Evolutionary conservation across 108 stramenopile genomes (phyloP).

Genomic region (Bacterosira constricta): DNA sequence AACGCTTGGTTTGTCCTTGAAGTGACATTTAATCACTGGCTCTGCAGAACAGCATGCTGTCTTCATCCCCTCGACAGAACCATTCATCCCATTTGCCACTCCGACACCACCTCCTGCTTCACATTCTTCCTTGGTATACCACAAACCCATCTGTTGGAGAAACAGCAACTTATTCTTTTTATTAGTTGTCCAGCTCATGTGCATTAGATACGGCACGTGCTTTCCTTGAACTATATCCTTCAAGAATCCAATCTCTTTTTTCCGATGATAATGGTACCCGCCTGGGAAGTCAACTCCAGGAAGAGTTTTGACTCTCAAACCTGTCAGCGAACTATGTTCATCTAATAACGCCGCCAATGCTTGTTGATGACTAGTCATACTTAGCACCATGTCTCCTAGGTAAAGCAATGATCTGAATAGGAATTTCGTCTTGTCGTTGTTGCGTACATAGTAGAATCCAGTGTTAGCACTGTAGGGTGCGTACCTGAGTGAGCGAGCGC

Average conservation of each 20-base stretch:
- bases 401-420: constrained; percentile 69
- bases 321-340: constrained; percentile 74
- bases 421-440: constrained; percentile 73
- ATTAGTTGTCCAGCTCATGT: constrained; percentile 67
- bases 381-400: constrained; percentile 68
- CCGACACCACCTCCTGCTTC: constrained; percentile 38
- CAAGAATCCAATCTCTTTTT: constrained; percentile 54
- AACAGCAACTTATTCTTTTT: constrained; percentile 61
- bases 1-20: constrained; percentile 53
- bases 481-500: constrained; percentile 66
- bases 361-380: constrained; percentile 74
- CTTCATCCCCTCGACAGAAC: neutral
- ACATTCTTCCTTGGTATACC: constrained; percentile 54
- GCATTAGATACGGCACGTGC: constrained; percentile 42
- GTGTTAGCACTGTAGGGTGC: constrained; percentile 74
- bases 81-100: constrained; percentile 19
- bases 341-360: constrained; percentile 70
- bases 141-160: constrained; percentile 57
- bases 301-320: constrained; percentile 73
- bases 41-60: constrained; percentile 41
- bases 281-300: constrained; percentile 44
- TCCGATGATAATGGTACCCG: constrained; percentile 55
- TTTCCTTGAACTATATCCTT: constrained; percentile 46
- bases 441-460: constrained; percentile 90
- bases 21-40: constrained; percentile 52